Evolutionary conservation across 1,139 yeast genomes (phyloP).

Genomic region (Suhomyces taliae): DNA sequence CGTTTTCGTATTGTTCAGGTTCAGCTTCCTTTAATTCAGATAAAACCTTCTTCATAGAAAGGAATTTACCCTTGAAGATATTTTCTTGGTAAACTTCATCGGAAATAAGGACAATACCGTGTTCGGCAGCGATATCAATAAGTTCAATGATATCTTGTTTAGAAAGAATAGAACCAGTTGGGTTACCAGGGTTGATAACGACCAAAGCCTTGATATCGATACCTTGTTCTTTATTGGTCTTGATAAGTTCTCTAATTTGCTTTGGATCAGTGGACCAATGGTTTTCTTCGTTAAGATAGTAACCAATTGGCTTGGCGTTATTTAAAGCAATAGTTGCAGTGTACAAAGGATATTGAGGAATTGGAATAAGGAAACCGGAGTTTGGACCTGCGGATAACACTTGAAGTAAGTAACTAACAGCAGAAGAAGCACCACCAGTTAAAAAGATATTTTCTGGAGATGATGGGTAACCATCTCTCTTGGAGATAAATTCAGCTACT

Average conservation of each 20-base stretch:
- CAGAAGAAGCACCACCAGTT: conserved; percentile 93
- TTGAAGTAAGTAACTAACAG: conserved; percentile 74
- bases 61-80: conserved; percentile 65
- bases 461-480: conserved; percentile 64
- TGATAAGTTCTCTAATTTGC: conserved; percentile 60
- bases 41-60: conserved; percentile 69
- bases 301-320: conserved; percentile 82
- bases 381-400: conserved; percentile 64
- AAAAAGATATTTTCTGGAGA: conserved; percentile 72
- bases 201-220: conserved; percentile 77
- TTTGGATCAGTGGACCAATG: conserved; percentile 82
- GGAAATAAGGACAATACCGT: conserved; percentile 87
- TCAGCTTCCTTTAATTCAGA: conserved; percentile 56
- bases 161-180: conserved; percentile 83
- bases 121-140: conserved; percentile 74
- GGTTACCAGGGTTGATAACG: conserved; percentile 96
- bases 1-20: conserved; percentile 59
- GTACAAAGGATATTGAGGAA: conserved; percentile 95
- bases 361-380: conserved; percentile 89
- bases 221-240: conserved; percentile 52
- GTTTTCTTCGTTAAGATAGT: conserved; percentile 73
- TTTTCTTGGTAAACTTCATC: conserved; percentile 98
- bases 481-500: conserved; percentile 75
- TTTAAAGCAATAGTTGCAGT: conserved; percentile 88
- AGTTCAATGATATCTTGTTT: conserved; percentile 67